A percentile compares a stretch with the other conserved stretches of the same genome.
These are phyloP conservation scores for Lolium rigidum DNA, from an alignment of 176 grass and related monocot species.

Conservation along the genomic window DNA sequence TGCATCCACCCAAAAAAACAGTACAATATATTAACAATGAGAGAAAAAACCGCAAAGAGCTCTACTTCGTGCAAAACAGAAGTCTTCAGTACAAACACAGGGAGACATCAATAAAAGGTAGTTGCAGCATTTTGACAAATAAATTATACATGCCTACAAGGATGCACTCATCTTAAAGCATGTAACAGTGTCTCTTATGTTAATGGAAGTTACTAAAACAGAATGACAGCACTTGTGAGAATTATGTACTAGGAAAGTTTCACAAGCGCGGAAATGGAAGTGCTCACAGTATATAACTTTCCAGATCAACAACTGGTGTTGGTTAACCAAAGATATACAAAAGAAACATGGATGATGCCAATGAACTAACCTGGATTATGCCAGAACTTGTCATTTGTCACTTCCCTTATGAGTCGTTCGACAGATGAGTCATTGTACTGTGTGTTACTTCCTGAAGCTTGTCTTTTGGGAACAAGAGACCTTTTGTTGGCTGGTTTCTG, in stretches of 20 bases:
- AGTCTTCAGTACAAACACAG: background rate
- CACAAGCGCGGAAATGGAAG: background rate
- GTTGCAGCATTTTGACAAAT: slow-evolving; percentile 23
- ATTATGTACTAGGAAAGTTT: background rate
- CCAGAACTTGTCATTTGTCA: slow-evolving; percentile 98
- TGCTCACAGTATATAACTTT: slow-evolving; percentile 20
- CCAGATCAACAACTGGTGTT: background rate
- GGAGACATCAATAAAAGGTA: background rate
- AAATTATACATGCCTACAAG: slow-evolving; percentile 10
- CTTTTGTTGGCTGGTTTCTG: slow-evolving; percentile 77
- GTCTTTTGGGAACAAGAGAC: slow-evolving; percentile 81
- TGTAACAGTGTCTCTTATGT: background rate
- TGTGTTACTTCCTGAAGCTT: slow-evolving; percentile 54
- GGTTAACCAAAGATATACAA: slow-evolving; percentile 15
- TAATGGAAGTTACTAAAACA: slow-evolving; percentile 29
- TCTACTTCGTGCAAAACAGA: slow-evolving; percentile 23
- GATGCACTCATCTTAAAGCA: background rate
- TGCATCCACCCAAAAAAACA: slow-evolving; percentile 8
- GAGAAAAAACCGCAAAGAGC: slow-evolving; percentile 6
- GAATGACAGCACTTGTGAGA: background rate
- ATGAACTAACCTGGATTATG: slow-evolving; percentile 86
- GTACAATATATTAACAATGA: background rate
- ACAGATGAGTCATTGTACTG: slow-evolving; percentile 93
- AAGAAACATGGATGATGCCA: slow-evolving; percentile 8
- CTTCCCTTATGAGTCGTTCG: slow-evolving; percentile 93